A percentile compares a stretch with the other conserved stretches of the same genome.
Evolutionary conservation across 2,329 filamentous ascomycete species (phyloP).

Genomic region (Colletotrichum costaricense): DNA sequence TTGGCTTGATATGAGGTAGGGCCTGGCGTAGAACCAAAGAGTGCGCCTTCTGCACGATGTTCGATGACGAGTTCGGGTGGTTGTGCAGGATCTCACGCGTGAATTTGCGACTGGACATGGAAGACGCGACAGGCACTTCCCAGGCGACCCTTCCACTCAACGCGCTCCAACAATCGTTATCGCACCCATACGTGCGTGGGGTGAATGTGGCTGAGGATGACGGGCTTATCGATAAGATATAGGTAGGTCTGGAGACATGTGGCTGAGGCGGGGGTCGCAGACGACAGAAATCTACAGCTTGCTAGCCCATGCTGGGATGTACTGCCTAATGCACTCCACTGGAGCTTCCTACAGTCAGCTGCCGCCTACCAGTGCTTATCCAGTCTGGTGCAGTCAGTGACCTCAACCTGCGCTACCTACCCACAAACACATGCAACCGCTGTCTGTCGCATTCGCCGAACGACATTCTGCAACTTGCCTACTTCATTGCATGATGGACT

Average conservation of each 20-base stretch:
- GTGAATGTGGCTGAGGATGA: constrained; percentile 7
- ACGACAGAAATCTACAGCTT: background rate
- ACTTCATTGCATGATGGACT: constrained; percentile 16
- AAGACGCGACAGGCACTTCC: constrained; percentile 34
- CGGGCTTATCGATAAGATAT: constrained; percentile 17
- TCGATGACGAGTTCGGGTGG: background rate
- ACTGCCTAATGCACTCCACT: background rate
- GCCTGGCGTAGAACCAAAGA: background rate
- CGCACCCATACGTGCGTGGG: background rate
- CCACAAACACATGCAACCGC: background rate
- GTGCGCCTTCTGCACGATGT: background rate
- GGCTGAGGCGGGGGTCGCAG: constrained; percentile 18
- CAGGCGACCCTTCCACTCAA: constrained; percentile 27
- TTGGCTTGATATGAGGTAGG: background rate
- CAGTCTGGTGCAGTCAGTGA: background rate
- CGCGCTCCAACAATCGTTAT: constrained; percentile 16
- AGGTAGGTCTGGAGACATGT: background rate
- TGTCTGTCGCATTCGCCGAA: constrained; percentile 3
- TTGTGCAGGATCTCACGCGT: constrained; percentile 12
- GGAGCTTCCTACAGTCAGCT: constrained; percentile 18
- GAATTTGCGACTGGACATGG: constrained; percentile 17
- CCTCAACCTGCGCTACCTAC: constrained; percentile 3
- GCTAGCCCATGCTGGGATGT: background rate
- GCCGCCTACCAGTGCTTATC: constrained; percentile 8
- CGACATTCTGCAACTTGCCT: background rate